phyloP scores from a whole-genome alignment of 129 eudicot species.

The Daucus carota region DH1_v3.0 NC_030385.2:41666501-41667000 shows the following conservation, averaged over 20 bases:
- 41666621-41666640: background rate
- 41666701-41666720: background rate
- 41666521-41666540: background rate
- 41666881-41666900: background rate
- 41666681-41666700: background rate
- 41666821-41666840: background rate
- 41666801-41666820: background rate
- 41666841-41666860: background rate
- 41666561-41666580: background rate
- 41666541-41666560: background rate
- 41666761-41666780: too few relatives aligned
- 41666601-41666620: background rate
- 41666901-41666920: background rate
- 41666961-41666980: background rate
- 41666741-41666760: too few relatives aligned
- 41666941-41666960: too few relatives aligned
- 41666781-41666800: background rate
- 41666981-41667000: background rate
- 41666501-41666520: slow-evolving; percentile 23
- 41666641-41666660: background rate
- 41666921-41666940: too few relatives aligned
- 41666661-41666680: background rate
- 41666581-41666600: background rate
- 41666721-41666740: background rate
- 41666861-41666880: background rate